Evolutionary conservation across 192 early-diverging fungal species (phyloP).

Genomic region (Chytriomyces confervae): DNA sequence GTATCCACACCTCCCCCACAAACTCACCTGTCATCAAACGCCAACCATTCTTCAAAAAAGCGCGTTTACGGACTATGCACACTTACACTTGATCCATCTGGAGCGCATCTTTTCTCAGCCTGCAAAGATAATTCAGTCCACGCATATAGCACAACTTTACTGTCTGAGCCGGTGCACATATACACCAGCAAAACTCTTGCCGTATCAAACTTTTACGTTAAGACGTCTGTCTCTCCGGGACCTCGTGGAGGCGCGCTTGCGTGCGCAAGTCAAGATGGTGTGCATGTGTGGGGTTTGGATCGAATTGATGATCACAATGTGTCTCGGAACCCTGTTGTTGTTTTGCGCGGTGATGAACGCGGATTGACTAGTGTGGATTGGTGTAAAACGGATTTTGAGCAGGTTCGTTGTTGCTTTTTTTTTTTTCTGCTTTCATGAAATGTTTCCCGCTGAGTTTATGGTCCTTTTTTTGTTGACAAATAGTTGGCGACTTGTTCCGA

Average conservation of each 20-base stretch:
- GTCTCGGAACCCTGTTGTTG: conserved; percentile 40
- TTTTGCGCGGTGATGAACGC: conserved; percentile 68
- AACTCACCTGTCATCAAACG: neutral
- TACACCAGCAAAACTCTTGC: conserved; percentile 59
- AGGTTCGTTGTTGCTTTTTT: conserved; percentile 42
- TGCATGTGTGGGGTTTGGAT: conserved; percentile 77
- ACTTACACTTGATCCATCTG: conserved; percentile 52
- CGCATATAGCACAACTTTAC: neutral
- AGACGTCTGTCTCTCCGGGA: conserved; percentile 73
- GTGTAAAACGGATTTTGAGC: conserved; percentile 57
- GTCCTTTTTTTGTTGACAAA: neutral
- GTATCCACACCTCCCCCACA: conserved; percentile 3
- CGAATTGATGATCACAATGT: conserved; percentile 27
- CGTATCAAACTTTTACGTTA: conserved; percentile 71
- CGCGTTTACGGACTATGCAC: conserved; percentile 43
- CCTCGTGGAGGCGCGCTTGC: conserved; percentile 63
- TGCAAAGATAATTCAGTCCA: conserved; percentile 70
- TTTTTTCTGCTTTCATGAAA: neutral
- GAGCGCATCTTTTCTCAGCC: conserved; percentile 70
- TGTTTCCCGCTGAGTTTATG: neutral
- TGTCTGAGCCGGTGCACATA: conserved; percentile 39
- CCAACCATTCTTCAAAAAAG: neutral
- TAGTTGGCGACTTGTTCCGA: conserved; percentile 81
- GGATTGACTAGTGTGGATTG: conserved; percentile 81
- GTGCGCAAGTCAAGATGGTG: conserved; percentile 70